Conservation (phyloP, 257 asterid genomes). For the Solanum verrucosum region DNA sequence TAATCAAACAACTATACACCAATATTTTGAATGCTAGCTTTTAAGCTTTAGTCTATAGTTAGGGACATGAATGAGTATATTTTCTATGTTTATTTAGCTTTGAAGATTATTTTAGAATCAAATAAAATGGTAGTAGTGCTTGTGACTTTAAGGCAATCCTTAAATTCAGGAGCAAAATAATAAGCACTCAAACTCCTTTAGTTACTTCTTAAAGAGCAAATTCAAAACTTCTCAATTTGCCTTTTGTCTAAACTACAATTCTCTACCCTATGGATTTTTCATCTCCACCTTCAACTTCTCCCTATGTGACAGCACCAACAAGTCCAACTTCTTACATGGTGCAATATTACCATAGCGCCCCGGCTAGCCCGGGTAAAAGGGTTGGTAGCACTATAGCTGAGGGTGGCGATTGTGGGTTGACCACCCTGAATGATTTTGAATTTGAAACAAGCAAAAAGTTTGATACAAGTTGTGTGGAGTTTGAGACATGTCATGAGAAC, state of each 20-base stretch:
- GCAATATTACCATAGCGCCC: conserved; percentile 38
- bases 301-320: conserved; percentile 39
- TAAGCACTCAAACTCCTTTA: conserved; percentile 6
- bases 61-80: conserved; percentile 32
- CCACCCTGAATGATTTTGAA: conserved; percentile 37
- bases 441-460: conserved; percentile 51
- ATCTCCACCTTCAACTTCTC: conserved; percentile 17
- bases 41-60: background rate
- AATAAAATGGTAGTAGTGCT: conserved; percentile 10
- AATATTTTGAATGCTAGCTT: background rate
- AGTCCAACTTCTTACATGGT: conserved; percentile 33
- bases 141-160: conserved; percentile 31
- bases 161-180: conserved; percentile 36
- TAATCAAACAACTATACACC: background rate
- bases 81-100: conserved; percentile 12
- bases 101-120: conserved; percentile 35
- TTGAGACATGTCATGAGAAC: background rate
- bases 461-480: background rate
- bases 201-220: background rate
- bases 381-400: background rate
- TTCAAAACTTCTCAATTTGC: conserved; percentile 2
- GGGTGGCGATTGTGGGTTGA: background rate
- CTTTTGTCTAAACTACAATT: background rate
- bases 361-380: conserved; percentile 30
- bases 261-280: conserved; percentile 17